Conservation (phyloP, 208 protist genomes). For the Entamoeba moshkovskii region DNA sequence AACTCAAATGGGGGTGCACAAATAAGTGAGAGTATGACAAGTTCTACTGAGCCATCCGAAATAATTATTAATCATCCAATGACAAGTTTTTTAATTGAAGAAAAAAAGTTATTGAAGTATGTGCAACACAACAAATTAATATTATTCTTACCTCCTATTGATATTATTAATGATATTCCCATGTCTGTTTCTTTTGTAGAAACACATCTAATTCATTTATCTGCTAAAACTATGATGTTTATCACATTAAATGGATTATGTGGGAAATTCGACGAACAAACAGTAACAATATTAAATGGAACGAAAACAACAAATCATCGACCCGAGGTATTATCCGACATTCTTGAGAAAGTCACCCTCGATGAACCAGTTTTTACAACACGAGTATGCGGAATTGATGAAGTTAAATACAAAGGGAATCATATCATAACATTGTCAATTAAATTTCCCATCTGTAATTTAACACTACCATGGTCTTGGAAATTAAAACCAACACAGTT, state of each 20-base stretch:
- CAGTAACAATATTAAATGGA: background rate
- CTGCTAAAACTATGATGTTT: background rate
- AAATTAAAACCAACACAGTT: background rate
- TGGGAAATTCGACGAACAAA: background rate
- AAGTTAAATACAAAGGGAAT: background rate
- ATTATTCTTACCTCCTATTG: background rate
- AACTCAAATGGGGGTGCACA: background rate
- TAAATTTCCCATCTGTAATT: background rate
- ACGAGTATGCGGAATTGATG: background rate
- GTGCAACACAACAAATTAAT: background rate
- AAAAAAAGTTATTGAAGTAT: background rate
- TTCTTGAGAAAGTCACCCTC: background rate
- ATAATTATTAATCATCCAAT: background rate
- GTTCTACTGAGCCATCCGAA: background rate
- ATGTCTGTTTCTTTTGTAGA: background rate
- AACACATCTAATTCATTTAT: background rate
- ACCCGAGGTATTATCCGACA: background rate
- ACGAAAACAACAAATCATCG: background rate
- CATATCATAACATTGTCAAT: background rate
- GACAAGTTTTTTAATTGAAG: background rate
- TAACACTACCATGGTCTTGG: background rate
- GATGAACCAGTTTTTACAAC: background rate
- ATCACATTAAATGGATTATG: background rate
- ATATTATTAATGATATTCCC: background rate
- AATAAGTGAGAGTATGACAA: background rate